Evolutionary conservation across 805 yeast genomes (phyloP), one percentile per base, ranked within the genome.

Genomic region (Wickerhamiella spandovensis): DNA sequence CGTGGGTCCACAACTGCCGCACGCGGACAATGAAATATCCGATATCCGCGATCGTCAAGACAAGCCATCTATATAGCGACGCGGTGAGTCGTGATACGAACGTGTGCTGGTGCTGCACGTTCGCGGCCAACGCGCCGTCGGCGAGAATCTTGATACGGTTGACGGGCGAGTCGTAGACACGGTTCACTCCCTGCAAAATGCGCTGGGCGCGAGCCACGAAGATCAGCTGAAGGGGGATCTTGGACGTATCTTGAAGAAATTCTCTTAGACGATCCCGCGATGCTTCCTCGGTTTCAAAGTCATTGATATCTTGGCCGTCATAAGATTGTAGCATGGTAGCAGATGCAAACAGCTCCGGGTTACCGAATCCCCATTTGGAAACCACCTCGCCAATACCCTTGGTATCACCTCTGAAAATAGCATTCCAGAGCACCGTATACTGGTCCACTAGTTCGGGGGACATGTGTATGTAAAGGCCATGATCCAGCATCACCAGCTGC

Each of bases 191-290:
- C 61, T 83, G 90, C 47, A 84, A 73, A 69, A 84, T 82, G 53
- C 89, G 69, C 82, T 82, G 81, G 10, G 84, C 72, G 58, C 90
- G 67, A 49, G 82, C 77, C 6, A 84, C 65, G 57, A 84, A 83
- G 18, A 81, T 70, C 49, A 84, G 63, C 44, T 78, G 79, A 53
- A 79, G 64, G 2, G 94, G 94, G 59, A 84, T 78, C 62, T 75
- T 75, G 46, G 75, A 75, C 6, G 81, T 72, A 61, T 82, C 86
- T 51, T 76, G 64, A 51, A 84, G 68, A 54, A 84, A 79, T 48
- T 68, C 67, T 52, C 70, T 69, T 64, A 84, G 70, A 52, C 74
- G 67, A n/a, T 73, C 71, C 20, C 71, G 69, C 54, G 73, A 60
- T 41, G 66, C 58, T 46, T 68, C 59, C 55, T 77, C 73, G 53